phyloP scores from a whole-genome alignment of 2,329 filamentous ascomycete species.

The Lasiodiplodia theobromae region DNA sequence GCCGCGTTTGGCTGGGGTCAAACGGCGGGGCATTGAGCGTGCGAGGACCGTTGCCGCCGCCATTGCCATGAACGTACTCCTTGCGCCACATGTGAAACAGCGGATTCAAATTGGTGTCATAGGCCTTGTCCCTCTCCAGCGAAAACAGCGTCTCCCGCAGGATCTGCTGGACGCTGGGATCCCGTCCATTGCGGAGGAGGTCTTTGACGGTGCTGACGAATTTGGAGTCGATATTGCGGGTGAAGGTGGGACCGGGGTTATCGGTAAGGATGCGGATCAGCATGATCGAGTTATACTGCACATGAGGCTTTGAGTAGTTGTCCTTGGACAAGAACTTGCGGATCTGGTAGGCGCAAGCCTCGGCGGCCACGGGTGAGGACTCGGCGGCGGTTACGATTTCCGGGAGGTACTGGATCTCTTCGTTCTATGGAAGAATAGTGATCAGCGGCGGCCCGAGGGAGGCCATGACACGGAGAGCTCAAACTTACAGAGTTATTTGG shows the following conservation, averaged over 20 bases:
- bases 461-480: background rate
- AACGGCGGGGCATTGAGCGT: conserved; percentile 55
- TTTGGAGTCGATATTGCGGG: conserved; percentile 85
- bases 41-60: conserved; percentile 41
- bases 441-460: conserved; percentile 1
- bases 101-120: conserved; percentile 75
- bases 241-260: conserved; percentile 90
- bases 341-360: conserved; percentile 80
- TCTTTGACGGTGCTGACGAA: conserved; percentile 80
- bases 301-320: conserved; percentile 68
- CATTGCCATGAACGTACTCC: conserved; percentile 28
- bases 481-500: conserved; percentile 53
- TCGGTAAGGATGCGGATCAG: conserved; percentile 88
- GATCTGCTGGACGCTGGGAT: conserved; percentile 82
- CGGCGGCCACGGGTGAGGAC: conserved; percentile 84
- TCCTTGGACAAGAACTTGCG: conserved; percentile 82
- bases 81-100: conserved; percentile 87
- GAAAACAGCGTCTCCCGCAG: conserved; percentile 84
- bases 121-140: conserved; percentile 73
- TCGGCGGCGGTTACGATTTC: conserved; percentile 94
- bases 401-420: conserved; percentile 91
- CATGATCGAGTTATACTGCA: conserved; percentile 97
- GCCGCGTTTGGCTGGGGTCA: conserved; percentile 31
- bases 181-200: conserved; percentile 72
- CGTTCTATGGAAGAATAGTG: conserved; percentile 62